Percentiles rank a stretch among this genome's conserved stretches.
Evolutionary conservation across 78 protist genomes (phyloP).

Genomic region (Dictyostelium capitatum): DNA sequence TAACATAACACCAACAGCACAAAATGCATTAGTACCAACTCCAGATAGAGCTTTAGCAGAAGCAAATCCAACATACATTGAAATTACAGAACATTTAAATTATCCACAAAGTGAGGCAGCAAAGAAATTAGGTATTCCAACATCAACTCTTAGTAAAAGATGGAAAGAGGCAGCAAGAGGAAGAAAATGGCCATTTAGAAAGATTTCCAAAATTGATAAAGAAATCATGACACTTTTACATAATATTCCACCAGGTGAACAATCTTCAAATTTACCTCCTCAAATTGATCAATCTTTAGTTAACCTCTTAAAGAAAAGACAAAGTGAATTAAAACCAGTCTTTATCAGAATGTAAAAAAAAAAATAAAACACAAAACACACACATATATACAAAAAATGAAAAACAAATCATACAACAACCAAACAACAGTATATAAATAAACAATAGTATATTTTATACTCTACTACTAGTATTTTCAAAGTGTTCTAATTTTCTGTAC

Average conservation of each 20-base stretch:
- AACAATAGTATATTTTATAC: too few species aligned
- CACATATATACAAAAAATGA: neutral
- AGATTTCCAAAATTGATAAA: constrained; percentile 79
- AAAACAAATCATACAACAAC: neutral
- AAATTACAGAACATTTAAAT: constrained; percentile 83
- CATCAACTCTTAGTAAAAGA: constrained; percentile 86
- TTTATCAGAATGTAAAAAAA: constrained; percentile 59
- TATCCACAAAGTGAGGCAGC: constrained; percentile 87
- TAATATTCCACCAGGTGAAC: constrained; percentile 78
- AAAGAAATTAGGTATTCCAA: constrained; percentile 80
- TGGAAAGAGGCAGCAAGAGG: constrained; percentile 90
- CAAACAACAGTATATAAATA: too few species aligned
- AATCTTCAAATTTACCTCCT: constrained; percentile 17
- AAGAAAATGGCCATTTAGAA: constrained; percentile 87
- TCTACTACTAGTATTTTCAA: too few species aligned
- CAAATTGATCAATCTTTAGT: constrained; percentile 45
- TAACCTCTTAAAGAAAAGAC: constrained; percentile 62
- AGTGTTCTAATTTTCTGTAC: too few species aligned
- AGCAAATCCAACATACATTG: constrained; percentile 64
- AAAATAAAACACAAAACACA: neutral
- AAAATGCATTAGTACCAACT: constrained; percentile 9
- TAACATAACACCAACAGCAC: neutral
- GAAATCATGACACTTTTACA: constrained; percentile 86
- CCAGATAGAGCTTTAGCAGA: neutral
- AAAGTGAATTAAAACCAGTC: constrained; percentile 72